phyloP scores from a whole-genome alignment of 1,284 basidiomycete genomes.

The Lignosus rhinocerotis region DNA sequence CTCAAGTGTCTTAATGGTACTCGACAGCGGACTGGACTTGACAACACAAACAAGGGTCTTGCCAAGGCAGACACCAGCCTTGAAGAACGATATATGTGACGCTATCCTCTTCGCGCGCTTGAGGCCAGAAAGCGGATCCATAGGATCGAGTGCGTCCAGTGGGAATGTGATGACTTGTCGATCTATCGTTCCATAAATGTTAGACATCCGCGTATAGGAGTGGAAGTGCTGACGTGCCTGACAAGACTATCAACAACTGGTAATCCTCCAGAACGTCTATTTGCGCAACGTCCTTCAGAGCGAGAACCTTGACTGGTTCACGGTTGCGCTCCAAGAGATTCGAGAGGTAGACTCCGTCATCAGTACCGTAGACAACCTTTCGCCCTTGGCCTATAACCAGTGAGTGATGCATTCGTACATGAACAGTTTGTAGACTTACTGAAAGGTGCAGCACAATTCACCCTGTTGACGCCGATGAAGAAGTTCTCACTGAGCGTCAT shows the following conservation, averaged over 20 bases:
- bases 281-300: conserved; percentile 88
- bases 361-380: conserved; percentile 93
- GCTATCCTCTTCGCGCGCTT: conserved; percentile 96
- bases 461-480: conserved; percentile 80
- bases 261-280: conserved; percentile 97
- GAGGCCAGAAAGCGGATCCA: conserved; percentile 87
- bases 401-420: conserved; percentile 2
- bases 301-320: conserved; percentile 90
- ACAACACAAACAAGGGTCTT: conserved; percentile 97
- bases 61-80: conserved; percentile 91
- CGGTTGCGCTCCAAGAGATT: conserved; percentile 78
- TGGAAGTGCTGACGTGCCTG: conserved; percentile 52
- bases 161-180: conserved; percentile 97
- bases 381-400: conserved; percentile 70
- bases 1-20: conserved; percentile 97
- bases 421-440: conserved; percentile 53
- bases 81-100: conserved; percentile 97
- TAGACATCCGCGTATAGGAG: background rate
- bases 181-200: conserved; percentile 49
- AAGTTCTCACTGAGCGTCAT: conserved; percentile 85
- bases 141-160: conserved; percentile 88
- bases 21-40: conserved; percentile 92
- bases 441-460: conserved; percentile 95
- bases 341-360: conserved; percentile 95
- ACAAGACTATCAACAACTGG: conserved; percentile 92